Evolutionary conservation across 2,329 filamentous ascomycete species (phyloP).

Genomic region (Trichoderma breve): DNA sequence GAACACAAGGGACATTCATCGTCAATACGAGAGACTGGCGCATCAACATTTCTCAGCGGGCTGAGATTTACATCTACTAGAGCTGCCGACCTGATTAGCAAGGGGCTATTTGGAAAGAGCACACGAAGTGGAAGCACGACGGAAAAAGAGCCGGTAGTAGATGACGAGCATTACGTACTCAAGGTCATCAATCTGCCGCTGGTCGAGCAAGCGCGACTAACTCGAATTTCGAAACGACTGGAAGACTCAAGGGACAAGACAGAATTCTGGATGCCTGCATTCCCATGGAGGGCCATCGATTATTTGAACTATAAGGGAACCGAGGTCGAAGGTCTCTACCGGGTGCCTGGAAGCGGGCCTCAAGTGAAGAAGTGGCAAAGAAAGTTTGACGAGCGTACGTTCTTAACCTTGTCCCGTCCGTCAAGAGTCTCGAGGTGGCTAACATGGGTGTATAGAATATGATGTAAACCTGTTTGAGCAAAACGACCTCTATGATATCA

Average conservation of each 20-base stretch:
- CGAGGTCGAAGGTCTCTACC: conserved; percentile 89
- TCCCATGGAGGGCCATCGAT: conserved; percentile 94
- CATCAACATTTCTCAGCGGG: conserved; percentile 66
- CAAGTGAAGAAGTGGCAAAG: conserved; percentile 93
- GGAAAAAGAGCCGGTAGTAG: conserved; percentile 63
- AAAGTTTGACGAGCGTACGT: conserved; percentile 77
- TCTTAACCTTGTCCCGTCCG: background rate
- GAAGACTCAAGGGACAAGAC: conserved; percentile 91
- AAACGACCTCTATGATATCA: conserved; percentile 88
- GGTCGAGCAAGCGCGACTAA: conserved; percentile 84
- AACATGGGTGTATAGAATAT: conserved; percentile 53
- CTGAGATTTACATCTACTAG: conserved; percentile 70
- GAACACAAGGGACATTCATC: conserved; percentile 48
- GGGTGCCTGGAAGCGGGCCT: conserved; percentile 84
- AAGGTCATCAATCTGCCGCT: conserved; percentile 84
- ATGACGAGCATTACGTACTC: conserved; percentile 80
- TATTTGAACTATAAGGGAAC: conserved; percentile 93
- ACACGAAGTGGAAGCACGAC: conserved; percentile 67
- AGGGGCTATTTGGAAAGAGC: conserved; percentile 78
- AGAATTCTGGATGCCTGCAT: conserved; percentile 97
- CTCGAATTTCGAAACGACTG: conserved; percentile 84
- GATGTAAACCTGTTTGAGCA: conserved; percentile 91
- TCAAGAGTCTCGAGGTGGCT: conserved; percentile 20
- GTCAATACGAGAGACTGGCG: conserved; percentile 60
- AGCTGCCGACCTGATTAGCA: conserved; percentile 77